phyloP scores from a whole-genome alignment of 2,329 filamentous ascomycete genomes.

The Lomentospora prolificans region DNA sequence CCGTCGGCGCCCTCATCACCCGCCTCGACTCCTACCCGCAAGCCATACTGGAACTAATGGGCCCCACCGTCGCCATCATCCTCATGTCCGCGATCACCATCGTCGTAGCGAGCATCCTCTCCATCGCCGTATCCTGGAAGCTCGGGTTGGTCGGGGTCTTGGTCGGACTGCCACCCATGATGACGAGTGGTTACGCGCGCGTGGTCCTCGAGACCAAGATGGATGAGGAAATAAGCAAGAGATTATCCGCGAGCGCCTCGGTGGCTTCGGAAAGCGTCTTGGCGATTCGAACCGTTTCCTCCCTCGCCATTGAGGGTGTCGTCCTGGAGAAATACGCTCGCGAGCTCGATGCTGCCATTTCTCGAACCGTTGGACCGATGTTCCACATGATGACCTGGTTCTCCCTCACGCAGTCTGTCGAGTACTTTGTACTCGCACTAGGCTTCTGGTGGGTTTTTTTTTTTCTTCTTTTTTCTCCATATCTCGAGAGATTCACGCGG shows the following conservation, averaged over 20 bases:
- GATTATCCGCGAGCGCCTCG: constrained; percentile 35
- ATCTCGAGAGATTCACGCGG: background rate
- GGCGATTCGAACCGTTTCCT: constrained; percentile 38
- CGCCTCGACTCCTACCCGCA: constrained; percentile 29
- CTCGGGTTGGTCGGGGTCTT: constrained; percentile 37
- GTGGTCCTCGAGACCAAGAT: constrained; percentile 38
- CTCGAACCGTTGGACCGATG: constrained; percentile 19
- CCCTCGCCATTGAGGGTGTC: constrained; percentile 34
- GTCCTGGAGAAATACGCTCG: constrained; percentile 25
- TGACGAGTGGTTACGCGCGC: constrained; percentile 33
- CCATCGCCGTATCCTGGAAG: constrained; percentile 38
- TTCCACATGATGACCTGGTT: constrained; percentile 31
- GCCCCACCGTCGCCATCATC: constrained; percentile 36
- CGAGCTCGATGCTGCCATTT: constrained; percentile 21
- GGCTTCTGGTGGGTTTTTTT: constrained; percentile 24
- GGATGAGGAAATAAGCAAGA: constrained; percentile 30
- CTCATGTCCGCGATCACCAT: constrained; percentile 35
- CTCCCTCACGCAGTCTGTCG: constrained; percentile 28
- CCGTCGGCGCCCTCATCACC: constrained; percentile 28
- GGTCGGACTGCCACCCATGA: constrained; percentile 33
- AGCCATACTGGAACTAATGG: constrained; percentile 39
- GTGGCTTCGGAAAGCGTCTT: constrained; percentile 39
- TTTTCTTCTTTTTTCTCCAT: background rate
- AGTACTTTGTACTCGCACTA: constrained; percentile 26
- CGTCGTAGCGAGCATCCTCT: constrained; percentile 32